Conservation (phyloP, 345 rosid species). For the Acer campestre region DNA sequence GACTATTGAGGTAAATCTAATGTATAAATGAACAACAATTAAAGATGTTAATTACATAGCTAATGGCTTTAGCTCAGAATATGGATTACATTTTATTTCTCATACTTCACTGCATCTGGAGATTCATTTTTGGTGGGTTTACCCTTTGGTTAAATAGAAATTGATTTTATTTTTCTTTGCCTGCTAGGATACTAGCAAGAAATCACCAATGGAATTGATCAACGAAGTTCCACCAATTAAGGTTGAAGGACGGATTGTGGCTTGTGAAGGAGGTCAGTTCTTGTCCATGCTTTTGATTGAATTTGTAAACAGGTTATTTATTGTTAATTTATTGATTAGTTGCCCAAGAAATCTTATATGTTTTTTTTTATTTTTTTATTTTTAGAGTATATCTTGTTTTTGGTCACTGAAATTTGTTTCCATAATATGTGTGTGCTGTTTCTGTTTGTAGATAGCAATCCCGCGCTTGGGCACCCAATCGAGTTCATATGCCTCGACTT, state of each 20-base stretch:
- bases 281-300: background rate
- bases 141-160: background rate
- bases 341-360: background rate
- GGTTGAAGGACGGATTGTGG: slow-evolving; percentile 93
- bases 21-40: background rate
- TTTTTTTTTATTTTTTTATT: no score
- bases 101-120: background rate
- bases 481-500: slow-evolving; percentile 96
- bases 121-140: background rate
- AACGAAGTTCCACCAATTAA: slow-evolving; percentile 96
- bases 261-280: slow-evolving; percentile 93
- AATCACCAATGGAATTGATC: slow-evolving; percentile 98
- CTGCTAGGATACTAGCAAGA: slow-evolving; percentile 76
- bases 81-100: background rate
- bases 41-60: background rate
- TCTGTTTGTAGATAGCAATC: slow-evolving; percentile 57
- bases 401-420: slow-evolving; percentile 1
- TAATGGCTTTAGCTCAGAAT: background rate
- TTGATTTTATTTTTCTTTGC: background rate
- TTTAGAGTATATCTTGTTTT: background rate
- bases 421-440: background rate
- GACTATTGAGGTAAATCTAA: background rate
- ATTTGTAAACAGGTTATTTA: background rate
- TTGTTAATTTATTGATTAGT: background rate
- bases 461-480: slow-evolving; percentile 95